Conservation (phyloP, 148 eudicot genomes). For the Heliosperma pusillum region DNA sequence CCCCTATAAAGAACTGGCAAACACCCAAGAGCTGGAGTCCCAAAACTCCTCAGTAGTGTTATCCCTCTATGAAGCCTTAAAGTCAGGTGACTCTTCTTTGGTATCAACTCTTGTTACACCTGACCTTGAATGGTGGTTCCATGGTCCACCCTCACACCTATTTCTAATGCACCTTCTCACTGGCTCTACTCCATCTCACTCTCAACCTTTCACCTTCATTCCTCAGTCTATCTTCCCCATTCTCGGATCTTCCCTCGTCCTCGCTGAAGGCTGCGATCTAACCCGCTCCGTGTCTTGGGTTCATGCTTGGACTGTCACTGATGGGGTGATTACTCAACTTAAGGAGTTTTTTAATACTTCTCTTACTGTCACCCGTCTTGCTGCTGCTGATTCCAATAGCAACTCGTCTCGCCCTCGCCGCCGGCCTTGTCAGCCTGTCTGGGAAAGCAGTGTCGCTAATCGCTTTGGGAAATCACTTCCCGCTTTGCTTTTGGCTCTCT, state of each 20-base stretch:
- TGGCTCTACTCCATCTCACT: conserved; percentile 19
- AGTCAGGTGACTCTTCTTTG: conserved; percentile 43
- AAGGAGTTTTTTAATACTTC: conserved; percentile 68
- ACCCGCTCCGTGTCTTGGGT: conserved; percentile 56
- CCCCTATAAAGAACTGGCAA: no score
- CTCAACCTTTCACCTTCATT: conserved; percentile 27
- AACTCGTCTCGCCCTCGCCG: background rate
- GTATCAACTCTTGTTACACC: conserved; percentile 51
- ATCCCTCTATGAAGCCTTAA: conserved; percentile 58
- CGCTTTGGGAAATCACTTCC: conserved; percentile 69
- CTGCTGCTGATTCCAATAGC: no score
- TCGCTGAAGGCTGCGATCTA: conserved; percentile 63
- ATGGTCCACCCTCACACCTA: conserved; percentile 74
- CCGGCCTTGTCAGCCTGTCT: conserved; percentile 39
- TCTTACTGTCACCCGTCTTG: conserved; percentile 65
- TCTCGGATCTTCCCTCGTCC: conserved; percentile 38
- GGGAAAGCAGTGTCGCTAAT: conserved; percentile 53
- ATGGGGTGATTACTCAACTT: conserved; percentile 71
- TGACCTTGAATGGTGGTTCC: conserved; percentile 81
- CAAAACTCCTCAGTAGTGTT: conserved; percentile 28
- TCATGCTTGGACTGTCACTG: conserved; percentile 70
- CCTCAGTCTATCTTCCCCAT: conserved; percentile 47
- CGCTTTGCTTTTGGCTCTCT: conserved; percentile 61
- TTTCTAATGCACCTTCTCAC: conserved; percentile 69
- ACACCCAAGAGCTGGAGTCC: no score